phyloP scores from a whole-genome alignment of 2,329 filamentous ascomycete genomes.

The Grosmannia penicillata region DNA sequence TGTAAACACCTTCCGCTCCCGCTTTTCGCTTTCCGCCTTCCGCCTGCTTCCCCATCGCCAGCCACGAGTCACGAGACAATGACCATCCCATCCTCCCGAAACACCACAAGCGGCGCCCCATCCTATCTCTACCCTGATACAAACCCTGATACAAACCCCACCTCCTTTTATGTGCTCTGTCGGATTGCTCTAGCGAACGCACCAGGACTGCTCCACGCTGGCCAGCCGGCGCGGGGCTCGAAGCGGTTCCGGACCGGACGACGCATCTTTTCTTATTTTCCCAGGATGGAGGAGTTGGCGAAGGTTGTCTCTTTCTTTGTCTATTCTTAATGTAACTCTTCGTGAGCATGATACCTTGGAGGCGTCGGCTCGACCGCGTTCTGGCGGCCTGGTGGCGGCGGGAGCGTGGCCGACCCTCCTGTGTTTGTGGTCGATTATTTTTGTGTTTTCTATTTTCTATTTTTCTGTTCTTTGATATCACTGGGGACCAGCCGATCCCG shows the following conservation, averaged over 20 bases:
- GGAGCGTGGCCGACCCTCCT: background rate
- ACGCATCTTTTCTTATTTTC: conserved; percentile 1
- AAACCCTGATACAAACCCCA: background rate
- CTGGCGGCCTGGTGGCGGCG: background rate
- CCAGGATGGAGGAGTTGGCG: conserved; percentile 1
- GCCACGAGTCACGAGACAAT: conserved; percentile 11
- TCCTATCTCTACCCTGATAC: background rate
- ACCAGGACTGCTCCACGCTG: conserved; percentile 5
- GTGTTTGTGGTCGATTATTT: background rate
- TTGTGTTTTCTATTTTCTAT: background rate
- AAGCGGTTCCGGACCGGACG: conserved; percentile 3
- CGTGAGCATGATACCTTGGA: background rate
- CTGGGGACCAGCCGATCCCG: no score
- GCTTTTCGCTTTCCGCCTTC: background rate
- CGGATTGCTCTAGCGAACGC: conserved; percentile 6
- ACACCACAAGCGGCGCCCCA: conserved; percentile 5
- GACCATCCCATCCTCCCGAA: conserved; percentile 1
- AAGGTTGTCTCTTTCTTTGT: background rate
- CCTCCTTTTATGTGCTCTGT: conserved; percentile 9
- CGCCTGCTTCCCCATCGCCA: background rate
- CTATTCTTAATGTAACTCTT: background rate
- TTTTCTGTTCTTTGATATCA: background rate
- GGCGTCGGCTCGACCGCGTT: background rate
- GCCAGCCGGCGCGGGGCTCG: conserved; percentile 3
- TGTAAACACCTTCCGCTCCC: conserved; percentile 6